These are phyloP conservation scores for Rhynchospora breviuscula DNA, from an alignment of 176 grass and related monocot species.

Conservation along the genomic window DNA sequence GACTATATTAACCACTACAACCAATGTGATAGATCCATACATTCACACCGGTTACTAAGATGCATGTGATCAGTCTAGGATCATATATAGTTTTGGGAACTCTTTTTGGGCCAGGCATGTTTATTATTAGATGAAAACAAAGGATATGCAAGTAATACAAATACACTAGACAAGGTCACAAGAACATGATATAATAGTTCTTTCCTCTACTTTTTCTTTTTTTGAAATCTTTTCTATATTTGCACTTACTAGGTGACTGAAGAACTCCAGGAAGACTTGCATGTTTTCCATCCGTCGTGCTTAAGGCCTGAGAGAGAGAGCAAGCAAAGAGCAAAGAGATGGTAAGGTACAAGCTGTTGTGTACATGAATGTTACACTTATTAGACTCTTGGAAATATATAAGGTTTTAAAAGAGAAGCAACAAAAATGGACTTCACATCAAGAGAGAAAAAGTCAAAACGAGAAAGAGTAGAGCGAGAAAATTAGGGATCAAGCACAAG, in stretches of 20 bases:
- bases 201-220: background rate
- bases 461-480: conserved; percentile 3
- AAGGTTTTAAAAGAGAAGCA: background rate
- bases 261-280: conserved; percentile 4
- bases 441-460: background rate
- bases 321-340: background rate
- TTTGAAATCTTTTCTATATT: background rate
- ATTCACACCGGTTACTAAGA: background rate
- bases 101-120: background rate
- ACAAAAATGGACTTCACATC: conserved; percentile 17
- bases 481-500: background rate
- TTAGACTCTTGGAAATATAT: background rate
- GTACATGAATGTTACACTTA: background rate
- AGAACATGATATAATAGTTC: background rate
- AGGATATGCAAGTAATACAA: background rate
- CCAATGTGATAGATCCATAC: background rate
- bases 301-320: conserved; percentile 6
- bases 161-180: background rate
- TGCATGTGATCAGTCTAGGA: background rate
- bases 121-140: background rate
- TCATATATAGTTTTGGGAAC: too few species aligned
- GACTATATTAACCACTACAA: background rate
- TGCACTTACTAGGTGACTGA: background rate
- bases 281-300: background rate
- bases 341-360: background rate